phyloP scores from a whole-genome alignment of 495 filamentous ascomycete species.

The Trichocladium uniseriatum region DNA sequence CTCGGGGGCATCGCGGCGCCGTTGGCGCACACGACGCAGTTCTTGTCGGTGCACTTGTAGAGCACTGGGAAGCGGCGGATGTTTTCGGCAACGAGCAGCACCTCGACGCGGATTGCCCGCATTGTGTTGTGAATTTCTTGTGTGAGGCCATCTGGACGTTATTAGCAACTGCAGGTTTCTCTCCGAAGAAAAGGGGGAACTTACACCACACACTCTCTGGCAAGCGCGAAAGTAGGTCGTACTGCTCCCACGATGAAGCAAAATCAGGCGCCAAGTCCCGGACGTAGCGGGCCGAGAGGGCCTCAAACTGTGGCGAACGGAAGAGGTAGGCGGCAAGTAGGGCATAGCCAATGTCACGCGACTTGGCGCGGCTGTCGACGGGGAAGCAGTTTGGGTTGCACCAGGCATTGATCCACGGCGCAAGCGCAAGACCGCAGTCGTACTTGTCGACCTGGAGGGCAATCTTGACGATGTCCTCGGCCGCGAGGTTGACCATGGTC shows the following conservation, averaged over 20 bases:
- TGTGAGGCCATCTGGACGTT: background rate
- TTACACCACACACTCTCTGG: background rate
- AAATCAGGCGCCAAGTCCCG: background rate
- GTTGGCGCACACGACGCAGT: background rate
- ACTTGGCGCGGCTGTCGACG: background rate
- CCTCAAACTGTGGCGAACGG: background rate
- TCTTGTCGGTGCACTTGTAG: background rate
- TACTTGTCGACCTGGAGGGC: slow-evolving; percentile 4
- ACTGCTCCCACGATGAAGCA: background rate
- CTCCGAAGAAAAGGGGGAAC: background rate
- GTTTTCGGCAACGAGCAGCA: background rate
- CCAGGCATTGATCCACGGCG: background rate
- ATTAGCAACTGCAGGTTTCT: background rate
- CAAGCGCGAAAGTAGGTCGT: background rate
- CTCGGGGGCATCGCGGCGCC: background rate
- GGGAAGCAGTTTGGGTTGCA: background rate
- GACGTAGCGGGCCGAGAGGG: background rate
- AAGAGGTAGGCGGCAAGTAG: slow-evolving; percentile 3
- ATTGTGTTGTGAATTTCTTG: background rate
- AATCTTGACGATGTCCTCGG: background rate
- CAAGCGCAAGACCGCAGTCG: background rate
- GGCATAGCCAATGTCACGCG: background rate
- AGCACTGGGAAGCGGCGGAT: background rate
- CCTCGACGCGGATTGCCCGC: background rate
- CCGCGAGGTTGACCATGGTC: background rate